These are phyloP conservation scores for Sutorius eximius DNA, from an alignment of 1,284 basidiomycete genomes.

Conservation along the genomic window DNA sequence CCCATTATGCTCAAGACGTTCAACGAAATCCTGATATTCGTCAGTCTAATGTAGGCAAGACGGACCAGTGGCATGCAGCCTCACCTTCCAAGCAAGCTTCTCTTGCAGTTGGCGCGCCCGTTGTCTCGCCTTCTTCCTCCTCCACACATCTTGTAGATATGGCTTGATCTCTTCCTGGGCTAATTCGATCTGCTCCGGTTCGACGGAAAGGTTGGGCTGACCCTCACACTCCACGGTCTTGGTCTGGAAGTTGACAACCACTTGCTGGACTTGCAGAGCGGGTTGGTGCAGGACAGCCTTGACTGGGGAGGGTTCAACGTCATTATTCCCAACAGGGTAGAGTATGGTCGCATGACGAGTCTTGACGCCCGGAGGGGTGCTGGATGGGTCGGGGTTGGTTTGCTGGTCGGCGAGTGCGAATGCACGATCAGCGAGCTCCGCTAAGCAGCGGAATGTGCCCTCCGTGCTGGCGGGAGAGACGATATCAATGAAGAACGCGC, in stretches of 20 bases:
- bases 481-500: conserved; percentile 21
- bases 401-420: conserved; percentile 14
- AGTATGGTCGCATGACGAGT: conserved; percentile 18
- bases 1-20: conserved; percentile 13
- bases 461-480: conserved; percentile 5
- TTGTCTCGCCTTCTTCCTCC: conserved; percentile 9
- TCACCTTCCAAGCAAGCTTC: conserved; percentile 18
- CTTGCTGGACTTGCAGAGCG: conserved; percentile 7
- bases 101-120: conserved; percentile 4
- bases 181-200: conserved; percentile 22
- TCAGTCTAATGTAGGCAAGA: background rate
- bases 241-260: conserved; percentile 22
- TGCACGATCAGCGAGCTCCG: conserved; percentile 21
- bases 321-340: conserved; percentile 11
- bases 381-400: background rate
- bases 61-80: background rate
- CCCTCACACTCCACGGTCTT: conserved; percentile 18
- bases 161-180: conserved; percentile 19
- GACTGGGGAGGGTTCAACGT: conserved; percentile 12
- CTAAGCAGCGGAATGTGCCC: conserved; percentile 11
- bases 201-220: conserved; percentile 18
- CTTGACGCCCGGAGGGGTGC: background rate
- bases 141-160: conserved; percentile 15
- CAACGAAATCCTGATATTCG: conserved; percentile 15
- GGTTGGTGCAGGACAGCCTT: conserved; percentile 20